These are phyloP conservation scores for Noccaea caerulescens DNA, from an alignment of 345 rosid genomes.

Conservation along the genomic window DNA sequence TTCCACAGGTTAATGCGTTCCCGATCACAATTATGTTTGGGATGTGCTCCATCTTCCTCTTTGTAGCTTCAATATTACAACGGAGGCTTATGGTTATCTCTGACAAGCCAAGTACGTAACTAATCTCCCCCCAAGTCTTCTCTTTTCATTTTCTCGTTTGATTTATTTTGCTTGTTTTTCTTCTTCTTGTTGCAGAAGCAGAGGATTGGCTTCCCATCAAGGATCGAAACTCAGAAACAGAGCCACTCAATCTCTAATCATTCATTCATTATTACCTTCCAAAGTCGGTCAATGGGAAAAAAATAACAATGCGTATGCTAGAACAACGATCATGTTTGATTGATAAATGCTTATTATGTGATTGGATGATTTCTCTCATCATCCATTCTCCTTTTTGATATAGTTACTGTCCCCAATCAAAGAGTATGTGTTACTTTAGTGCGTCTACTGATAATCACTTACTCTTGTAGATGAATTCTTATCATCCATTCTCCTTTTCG, in stretches of 20 bases:
- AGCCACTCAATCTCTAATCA: slow-evolving; percentile 21
- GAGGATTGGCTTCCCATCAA: slow-evolving; percentile 26
- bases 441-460: no score
- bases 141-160: slow-evolving; percentile 1
- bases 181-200: slow-evolving; percentile 4
- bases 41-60: slow-evolving; percentile 89
- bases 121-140: neutral
- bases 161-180: neutral
- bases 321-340: neutral
- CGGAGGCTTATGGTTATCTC: slow-evolving; percentile 71
- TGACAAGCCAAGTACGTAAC: slow-evolving; percentile 68
- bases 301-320: neutral
- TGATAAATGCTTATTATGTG: slow-evolving; percentile 14
- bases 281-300: neutral
- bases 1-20: slow-evolving; percentile 65
- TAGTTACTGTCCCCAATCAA: no score
- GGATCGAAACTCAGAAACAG: slow-evolving; percentile 25
- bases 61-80: slow-evolving; percentile 76
- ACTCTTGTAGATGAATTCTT: neutral
- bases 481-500: neutral
- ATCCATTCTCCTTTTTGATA: neutral
- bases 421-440: no score
- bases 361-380: neutral
- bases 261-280: neutral
- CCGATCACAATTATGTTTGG: slow-evolving; percentile 89